Conservation (phyloP, 1,284 basidiomycete species). For the Cryptococcus jaspeensis region DNA sequence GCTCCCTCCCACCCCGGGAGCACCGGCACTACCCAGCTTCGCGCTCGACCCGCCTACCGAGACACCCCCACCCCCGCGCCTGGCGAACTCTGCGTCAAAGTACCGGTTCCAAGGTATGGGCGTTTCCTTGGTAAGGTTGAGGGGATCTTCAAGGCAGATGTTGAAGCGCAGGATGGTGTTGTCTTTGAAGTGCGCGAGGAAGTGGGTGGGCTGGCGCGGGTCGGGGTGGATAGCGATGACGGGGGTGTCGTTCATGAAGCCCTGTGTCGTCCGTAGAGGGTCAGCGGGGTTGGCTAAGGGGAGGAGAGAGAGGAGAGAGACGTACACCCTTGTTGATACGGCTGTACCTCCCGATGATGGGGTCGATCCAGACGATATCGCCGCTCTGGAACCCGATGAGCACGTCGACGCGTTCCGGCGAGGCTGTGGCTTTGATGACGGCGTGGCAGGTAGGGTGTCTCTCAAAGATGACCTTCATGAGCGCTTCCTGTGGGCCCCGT, state of each 20-base stretch:
- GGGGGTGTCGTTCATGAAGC: conserved; percentile 72
- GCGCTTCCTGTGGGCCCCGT: conserved; percentile 64
- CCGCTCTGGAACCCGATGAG: conserved; percentile 91
- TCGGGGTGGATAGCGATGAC: conserved; percentile 88
- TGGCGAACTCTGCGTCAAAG: conserved; percentile 23
- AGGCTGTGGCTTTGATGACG: conserved; percentile 66
- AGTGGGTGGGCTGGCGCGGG: conserved; percentile 76
- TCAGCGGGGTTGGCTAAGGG: conserved; percentile 14
- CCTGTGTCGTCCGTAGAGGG: conserved; percentile 53
- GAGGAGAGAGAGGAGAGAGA: conserved; percentile 6
- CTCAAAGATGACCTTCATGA: conserved; percentile 80
- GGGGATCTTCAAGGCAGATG: conserved; percentile 46
- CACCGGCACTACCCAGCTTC: neutral
- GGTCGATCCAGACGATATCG: conserved; percentile 86
- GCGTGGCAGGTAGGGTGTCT: conserved; percentile 84
- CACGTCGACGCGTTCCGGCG: conserved; percentile 74
- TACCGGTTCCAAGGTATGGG: conserved; percentile 38
- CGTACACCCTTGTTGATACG: conserved; percentile 86
- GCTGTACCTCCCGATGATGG: conserved; percentile 68
- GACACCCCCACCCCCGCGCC: neutral
- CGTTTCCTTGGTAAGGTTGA: conserved; percentile 21
- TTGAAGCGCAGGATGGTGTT: conserved; percentile 44
- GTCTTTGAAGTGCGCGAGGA: conserved; percentile 87
- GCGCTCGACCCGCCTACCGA: neutral
- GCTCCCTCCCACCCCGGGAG: neutral